Evolutionary conservation across 108 stramenopile species (phyloP).

Genomic region (Epipyxis sp.): DNA sequence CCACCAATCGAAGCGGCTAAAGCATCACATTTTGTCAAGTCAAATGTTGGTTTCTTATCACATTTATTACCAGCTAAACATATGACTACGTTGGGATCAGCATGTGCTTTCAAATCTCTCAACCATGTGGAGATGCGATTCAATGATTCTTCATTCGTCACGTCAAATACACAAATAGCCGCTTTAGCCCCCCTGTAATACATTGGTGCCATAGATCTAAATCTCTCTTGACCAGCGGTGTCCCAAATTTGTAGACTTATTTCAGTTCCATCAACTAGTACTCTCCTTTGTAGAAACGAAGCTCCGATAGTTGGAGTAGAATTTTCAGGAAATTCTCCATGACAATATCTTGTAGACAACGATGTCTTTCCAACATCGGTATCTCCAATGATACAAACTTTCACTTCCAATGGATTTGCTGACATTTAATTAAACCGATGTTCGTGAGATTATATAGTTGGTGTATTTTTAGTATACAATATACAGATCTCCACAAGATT

Average conservation of each 20-base stretch:
- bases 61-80: slow-evolving; percentile 16
- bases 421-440: too few species aligned
- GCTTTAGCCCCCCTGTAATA: slow-evolving; percentile 53
- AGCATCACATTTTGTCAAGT: neutral
- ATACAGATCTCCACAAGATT: too few species aligned
- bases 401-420: slow-evolving; percentile 19
- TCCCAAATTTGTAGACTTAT: slow-evolving; percentile 52
- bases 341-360: slow-evolving; percentile 21
- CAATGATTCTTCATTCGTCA: slow-evolving; percentile 55
- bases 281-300: slow-evolving; percentile 12
- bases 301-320: slow-evolving; percentile 35
- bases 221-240: slow-evolving; percentile 48
- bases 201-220: slow-evolving; percentile 52
- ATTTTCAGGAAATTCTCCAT: slow-evolving; percentile 25
- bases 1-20: neutral
- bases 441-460: too few species aligned
- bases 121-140: neutral
- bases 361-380: slow-evolving; percentile 34
- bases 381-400: slow-evolving; percentile 32
- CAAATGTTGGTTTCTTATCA: slow-evolving; percentile 9
- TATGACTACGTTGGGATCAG: slow-evolving; percentile 20
- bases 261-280: slow-evolving; percentile 3
- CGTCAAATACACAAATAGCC: slow-evolving; percentile 50
- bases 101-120: neutral
- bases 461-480: too few species aligned